phyloP scores from a whole-genome alignment of 768 basidiomycete genomes.

The Dendrothele bispora region DNA sequence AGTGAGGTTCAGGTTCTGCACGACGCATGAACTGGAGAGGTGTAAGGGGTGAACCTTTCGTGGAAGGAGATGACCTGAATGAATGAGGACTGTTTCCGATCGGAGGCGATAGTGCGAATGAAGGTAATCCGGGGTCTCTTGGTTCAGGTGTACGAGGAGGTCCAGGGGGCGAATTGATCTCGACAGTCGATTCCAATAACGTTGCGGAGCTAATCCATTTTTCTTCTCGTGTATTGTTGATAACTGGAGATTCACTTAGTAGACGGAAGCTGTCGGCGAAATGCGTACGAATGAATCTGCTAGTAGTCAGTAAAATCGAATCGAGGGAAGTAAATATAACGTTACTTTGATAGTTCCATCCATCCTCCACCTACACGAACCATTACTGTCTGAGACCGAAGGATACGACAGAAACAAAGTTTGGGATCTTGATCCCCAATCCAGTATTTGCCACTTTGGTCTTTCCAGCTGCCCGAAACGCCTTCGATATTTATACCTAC shows the following conservation, averaged over 20 bases:
- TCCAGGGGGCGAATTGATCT: conserved; percentile 28
- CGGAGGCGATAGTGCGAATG: conserved; percentile 65
- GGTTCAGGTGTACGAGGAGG: conserved; percentile 73
- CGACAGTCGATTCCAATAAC: conserved; percentile 56
- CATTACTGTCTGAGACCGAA: conserved; percentile 93
- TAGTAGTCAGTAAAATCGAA: conserved; percentile 8
- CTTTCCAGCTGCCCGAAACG: conserved; percentile 83
- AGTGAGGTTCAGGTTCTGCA: conserved; percentile 58
- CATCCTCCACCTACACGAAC: conserved; percentile 96
- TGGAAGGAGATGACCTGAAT: conserved; percentile 49
- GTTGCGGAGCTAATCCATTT: conserved; percentile 85
- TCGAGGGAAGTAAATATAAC: conserved; percentile 11
- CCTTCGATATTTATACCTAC: conserved; percentile 83
- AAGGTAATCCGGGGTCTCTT: conserved; percentile 52
- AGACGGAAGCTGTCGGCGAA: conserved; percentile 83
- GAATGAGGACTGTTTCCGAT: conserved; percentile 52
- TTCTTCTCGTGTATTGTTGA: conserved; percentile 53
- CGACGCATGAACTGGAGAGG: conserved; percentile 85
- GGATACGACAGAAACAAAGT: conserved; percentile 88
- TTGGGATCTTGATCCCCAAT: conserved; percentile 90
- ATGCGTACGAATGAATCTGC: conserved; percentile 83
- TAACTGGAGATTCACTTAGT: conserved; percentile 58
- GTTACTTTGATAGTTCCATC: conserved; percentile 87
- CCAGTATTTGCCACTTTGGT: conserved; percentile 95
- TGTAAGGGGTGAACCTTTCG: conserved; percentile 71